These are phyloP conservation scores for Rhinocladiella similis DNA, from an alignment of 2,329 filamentous ascomycete species.

Conservation along the genomic window DNA sequence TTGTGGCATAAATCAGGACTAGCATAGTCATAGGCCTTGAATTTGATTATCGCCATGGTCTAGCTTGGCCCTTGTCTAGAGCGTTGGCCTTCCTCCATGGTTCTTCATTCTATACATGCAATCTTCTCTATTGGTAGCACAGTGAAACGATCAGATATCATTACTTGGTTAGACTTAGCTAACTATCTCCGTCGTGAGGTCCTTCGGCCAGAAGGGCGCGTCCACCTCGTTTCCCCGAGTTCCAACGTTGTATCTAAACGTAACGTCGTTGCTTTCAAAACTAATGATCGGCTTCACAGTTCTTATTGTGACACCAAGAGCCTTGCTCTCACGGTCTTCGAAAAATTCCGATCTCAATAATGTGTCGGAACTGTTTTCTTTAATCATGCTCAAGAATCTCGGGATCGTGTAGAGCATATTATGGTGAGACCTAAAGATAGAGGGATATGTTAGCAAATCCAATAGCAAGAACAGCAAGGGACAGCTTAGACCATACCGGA, in stretches of 20 bases:
- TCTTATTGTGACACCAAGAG: conserved; percentile 40
- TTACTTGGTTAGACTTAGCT: neutral
- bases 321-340: conserved; percentile 40
- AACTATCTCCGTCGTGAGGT: conserved; percentile 33
- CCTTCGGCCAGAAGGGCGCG: conserved; percentile 48
- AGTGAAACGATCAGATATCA: too few species aligned
- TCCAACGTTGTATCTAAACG: conserved; percentile 50
- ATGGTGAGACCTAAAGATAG: conserved; percentile 38
- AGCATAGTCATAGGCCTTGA: too few species aligned
- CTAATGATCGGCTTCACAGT: conserved; percentile 48
- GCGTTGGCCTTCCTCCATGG: too few species aligned
- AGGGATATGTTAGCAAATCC: neutral
- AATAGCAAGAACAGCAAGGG: neutral
- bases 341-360: conserved; percentile 54
- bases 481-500: conserved; percentile 40
- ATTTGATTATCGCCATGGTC: too few species aligned
- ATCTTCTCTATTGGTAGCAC: too few species aligned
- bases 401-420: conserved; percentile 47
- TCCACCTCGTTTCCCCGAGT: conserved; percentile 54
- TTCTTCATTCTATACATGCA: too few species aligned
- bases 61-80: too few species aligned
- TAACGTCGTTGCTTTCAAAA: conserved; percentile 39
- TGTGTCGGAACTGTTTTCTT: conserved; percentile 36
- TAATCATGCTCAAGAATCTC: conserved; percentile 42
- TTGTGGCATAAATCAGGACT: too few species aligned